Base-by-base conservation (phyloP, 2,329 filamentous ascomycete genomes). In the Aspergillus thermomutatus region DNA sequence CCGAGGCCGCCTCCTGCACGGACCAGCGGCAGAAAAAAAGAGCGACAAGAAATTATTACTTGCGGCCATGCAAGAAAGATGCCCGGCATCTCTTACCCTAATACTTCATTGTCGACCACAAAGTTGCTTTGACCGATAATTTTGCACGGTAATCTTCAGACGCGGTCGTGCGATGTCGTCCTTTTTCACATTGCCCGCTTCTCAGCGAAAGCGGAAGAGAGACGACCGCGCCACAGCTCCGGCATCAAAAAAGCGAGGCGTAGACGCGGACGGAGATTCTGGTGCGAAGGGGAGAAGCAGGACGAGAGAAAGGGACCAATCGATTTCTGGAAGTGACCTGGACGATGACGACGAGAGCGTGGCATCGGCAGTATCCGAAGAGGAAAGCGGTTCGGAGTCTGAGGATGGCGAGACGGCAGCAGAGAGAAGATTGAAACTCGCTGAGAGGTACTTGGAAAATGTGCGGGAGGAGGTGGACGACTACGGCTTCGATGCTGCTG, bases 381-480 rank as follows among this genome's bases (percentile, higher is more conserved):
- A 77, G 53, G 79, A 76, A 11, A 85, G 83, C 26, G 82, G 82
- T 34, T 90, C 87, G 1, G 89, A 88, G n/a, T 85, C 86, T 59
- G 90, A 91, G 60, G 86, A 78, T 26, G 77, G 85, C 61, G 93
- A 97, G 79, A 97, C 94, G 23, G 92, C 89, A 1, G 92, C 91
- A 37, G 92, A 97, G 71, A 88, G 91, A 73, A 84, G 94, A 66
- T 77, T 96, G 68, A 86, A 91, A 63, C 83, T 99, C 27, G 94
- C 94, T 28, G 91, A 97, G 77, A 87, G 90, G 67, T 97, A 99
- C 73, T 83, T 99, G 54, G 89, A 96, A 54, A 96, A 96, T 71
- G 87, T 97, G 60, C 86, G 89, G 67, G 84, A 89, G 67, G 89
- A 96, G 64, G 87, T 91, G 56, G 88, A 95, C 65, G 89, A 91